Evolutionary conservation across 164 flowering plant genomes (phyloP), one percentile per base, ranked within the genome.

Genomic region (Vitis labrusca): DNA sequence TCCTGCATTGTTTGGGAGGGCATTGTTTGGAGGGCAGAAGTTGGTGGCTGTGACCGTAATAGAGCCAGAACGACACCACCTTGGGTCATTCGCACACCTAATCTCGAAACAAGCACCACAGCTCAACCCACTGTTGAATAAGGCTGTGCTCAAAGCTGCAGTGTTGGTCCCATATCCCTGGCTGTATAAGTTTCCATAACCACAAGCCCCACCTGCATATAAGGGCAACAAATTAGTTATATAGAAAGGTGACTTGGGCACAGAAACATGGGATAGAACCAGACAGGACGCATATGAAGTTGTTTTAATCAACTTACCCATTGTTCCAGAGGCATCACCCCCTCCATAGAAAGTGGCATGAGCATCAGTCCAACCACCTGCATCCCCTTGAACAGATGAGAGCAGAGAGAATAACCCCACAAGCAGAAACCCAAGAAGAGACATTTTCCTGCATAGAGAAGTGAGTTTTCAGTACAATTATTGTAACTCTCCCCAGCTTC

Each of bases 71-170:
- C 76, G 80, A 73, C 97, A 92, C 93, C 86, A 87, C 57, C 63
- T 74, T 8, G 78, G 79, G 63, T 86, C 91, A 74, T 73, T 79
- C 51, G 73, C 85, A 60, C 97, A 92, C 77, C 62, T 85, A 7
- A 92, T 69, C 78, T 87, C 90, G 74, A 74, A 92, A 56, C 97
- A 91, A 37, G 97, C 79, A 8, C 97, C 97, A 72, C 97, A 92
- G 69, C 85, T 78, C 71, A 84, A 57, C 16, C 95, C 97, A 75
- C 78, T 81, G 86, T 89, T 85, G 81, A 87, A 90, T 73, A 92
- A 69, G 2, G 89, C 88, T 10, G 92, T 84, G 78, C 95, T 90
- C 65, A 90, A 54, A 13, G 97, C 97, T 32, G 95, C 94, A 1
- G 93, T 91, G 75, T 82, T 82, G 2, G 91, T 87, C 37, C 94